Evolutionary conservation across 805 yeast species (phyloP), one percentile per base, ranked within the genome.

Genomic region (Spathaspora arborariae): DNA sequence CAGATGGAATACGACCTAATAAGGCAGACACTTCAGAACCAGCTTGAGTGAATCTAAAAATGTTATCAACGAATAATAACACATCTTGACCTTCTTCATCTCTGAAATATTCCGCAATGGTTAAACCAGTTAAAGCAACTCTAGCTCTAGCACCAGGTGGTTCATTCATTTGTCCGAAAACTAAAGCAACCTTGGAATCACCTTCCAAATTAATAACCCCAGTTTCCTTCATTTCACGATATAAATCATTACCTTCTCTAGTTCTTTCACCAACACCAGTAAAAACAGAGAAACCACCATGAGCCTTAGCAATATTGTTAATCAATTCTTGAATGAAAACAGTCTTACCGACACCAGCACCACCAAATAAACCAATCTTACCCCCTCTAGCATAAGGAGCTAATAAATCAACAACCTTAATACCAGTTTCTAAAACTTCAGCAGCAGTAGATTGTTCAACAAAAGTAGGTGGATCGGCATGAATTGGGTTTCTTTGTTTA

Each of bases 311-410:
- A 70, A 92, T 94, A 84, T 92, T 92, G 91, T 94, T 92, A 77
- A 92, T 92, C 81, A 92, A 84, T 81, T 92, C 99, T 83, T 92
- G 99, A 79, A 92, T 92, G 80, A 92, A 92, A 57, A 92, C 99
- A 76, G 99, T 92, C 80, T 92, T 92, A 80, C 99, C 99, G 88
- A 92, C 99, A 92, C 99, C 99, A 76, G 99, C 99, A 92, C 99
- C 99, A 82, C 99, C 99, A 87, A 92, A 92, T 71, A 92, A 85
- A 85, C 99, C 99, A 89, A 92, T 92, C 85, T 92, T 92, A 88
- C 99, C 99, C 88, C 99, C 99, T 88, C 97, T 90, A 72, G 99
- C 98, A 82, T 92, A 92, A 64, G 99, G 99, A 63, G 99, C 99
- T 62, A 92, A 84, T 71, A 92, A 82, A 75, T 92, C 99, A 79